Conservation (phyloP, 495 filamentous ascomycete species). For the Aspergillus egyptiacus region DNA sequence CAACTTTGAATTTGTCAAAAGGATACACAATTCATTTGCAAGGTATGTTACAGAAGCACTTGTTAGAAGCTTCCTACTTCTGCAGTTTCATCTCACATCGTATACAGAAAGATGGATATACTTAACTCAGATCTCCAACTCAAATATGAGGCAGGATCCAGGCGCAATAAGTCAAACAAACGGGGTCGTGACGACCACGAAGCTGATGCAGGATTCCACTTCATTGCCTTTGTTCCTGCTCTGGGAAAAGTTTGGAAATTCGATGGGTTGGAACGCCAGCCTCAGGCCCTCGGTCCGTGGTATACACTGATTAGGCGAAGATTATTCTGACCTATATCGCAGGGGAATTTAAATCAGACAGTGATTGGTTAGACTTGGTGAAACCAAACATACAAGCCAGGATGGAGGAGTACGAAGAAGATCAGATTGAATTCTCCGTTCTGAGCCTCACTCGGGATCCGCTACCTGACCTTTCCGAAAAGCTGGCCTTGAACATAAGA, state of each 20-base stretch:
- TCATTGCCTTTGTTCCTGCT: slow-evolving; percentile 81
- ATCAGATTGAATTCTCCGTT: slow-evolving; percentile 53
- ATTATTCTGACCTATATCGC: not conserved
- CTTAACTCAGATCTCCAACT: slow-evolving; percentile 68
- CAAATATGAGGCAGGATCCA: slow-evolving; percentile 50
- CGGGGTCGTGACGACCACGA: slow-evolving; percentile 34
- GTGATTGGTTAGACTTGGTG: slow-evolving; percentile 47
- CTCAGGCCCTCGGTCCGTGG: slow-evolving; percentile 60
- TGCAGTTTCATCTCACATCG: slow-evolving; percentile 1
- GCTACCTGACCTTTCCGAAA: slow-evolving; percentile 31
- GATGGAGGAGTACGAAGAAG: slow-evolving; percentile 49
- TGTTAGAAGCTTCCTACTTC: not conserved
- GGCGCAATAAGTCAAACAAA: slow-evolving; percentile 36
- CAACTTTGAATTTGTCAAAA: slow-evolving; percentile 69
- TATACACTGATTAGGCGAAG: not conserved
- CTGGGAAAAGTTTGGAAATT: slow-evolving; percentile 77
- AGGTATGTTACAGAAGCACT: slow-evolving; percentile 44
- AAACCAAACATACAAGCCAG: slow-evolving; percentile 42
- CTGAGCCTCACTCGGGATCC: slow-evolving; percentile 51
- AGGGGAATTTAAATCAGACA: slow-evolving; percentile 29
- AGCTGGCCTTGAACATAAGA: slow-evolving; percentile 45
- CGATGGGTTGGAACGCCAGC: slow-evolving; percentile 74
- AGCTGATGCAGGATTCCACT: slow-evolving; percentile 65
- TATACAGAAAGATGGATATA: slow-evolving; percentile 64
- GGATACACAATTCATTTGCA: slow-evolving; percentile 81